Percentiles rank a stretch among this genome's conserved stretches.
Evolutionary conservation across 2,329 filamentous ascomycete species (phyloP).

Genomic region (Fusarium sp.): DNA sequence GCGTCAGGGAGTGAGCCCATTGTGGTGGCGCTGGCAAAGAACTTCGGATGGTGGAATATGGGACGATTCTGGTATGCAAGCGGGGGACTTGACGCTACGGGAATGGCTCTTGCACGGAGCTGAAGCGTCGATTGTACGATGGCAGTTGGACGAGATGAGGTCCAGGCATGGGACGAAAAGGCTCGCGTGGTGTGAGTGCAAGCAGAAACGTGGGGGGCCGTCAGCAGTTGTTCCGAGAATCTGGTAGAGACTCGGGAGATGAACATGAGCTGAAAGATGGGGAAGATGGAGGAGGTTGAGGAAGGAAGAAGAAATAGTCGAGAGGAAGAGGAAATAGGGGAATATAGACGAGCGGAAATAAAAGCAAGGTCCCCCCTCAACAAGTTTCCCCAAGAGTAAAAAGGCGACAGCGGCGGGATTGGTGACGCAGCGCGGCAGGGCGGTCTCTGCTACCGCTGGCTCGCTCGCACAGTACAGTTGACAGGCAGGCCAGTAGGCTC

Average conservation of each 20-base stretch:
- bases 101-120: slow-evolving; percentile 7
- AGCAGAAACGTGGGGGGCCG: slow-evolving; percentile 18
- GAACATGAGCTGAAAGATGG: slow-evolving; percentile 36
- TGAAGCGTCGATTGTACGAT: slow-evolving; percentile 15
- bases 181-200: slow-evolving; percentile 11
- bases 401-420: neutral
- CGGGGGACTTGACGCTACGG: slow-evolving; percentile 1
- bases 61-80: slow-evolving; percentile 12
- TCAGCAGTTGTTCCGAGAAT: slow-evolving; percentile 28
- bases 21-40: slow-evolving; percentile 29
- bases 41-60: slow-evolving; percentile 13
- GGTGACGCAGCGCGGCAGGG: slow-evolving; percentile 15
- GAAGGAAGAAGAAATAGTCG: slow-evolving; percentile 5
- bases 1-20: slow-evolving; percentile 48
- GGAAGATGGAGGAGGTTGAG: slow-evolving; percentile 2
- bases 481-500: neutral
- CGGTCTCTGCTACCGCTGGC: slow-evolving; percentile 7
- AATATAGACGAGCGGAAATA: slow-evolving; percentile 25
- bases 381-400: neutral
- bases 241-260: slow-evolving; percentile 25
- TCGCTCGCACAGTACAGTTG: slow-evolving; percentile 19
- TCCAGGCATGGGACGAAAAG: slow-evolving; percentile 13
- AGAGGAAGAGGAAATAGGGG: slow-evolving; percentile 5
- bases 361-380: slow-evolving; percentile 10
- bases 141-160: slow-evolving; percentile 7